Percentiles rank a stretch among this genome's conserved stretches.
Evolutionary conservation across 768 basidiomycete genomes (phyloP).

Genomic region (Myochromella boudieri): DNA sequence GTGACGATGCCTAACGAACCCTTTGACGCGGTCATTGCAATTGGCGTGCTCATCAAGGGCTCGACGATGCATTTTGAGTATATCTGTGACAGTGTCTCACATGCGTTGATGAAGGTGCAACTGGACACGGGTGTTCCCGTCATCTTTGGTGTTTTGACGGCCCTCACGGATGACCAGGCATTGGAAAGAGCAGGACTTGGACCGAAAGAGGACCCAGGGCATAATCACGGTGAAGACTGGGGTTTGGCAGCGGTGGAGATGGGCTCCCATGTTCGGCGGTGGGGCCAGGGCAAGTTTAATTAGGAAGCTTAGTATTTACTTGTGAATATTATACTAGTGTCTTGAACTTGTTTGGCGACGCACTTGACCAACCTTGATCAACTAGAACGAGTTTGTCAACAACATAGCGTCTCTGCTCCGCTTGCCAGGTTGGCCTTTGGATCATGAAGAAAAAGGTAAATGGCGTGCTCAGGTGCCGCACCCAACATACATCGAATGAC

Average conservation of each 20-base stretch:
- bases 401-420: slow-evolving; percentile 9
- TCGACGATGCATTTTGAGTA: slow-evolving; percentile 99
- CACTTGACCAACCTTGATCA: slow-evolving; percentile 2
- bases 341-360: background rate
- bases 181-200: slow-evolving; percentile 92
- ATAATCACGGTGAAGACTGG: slow-evolving; percentile 99
- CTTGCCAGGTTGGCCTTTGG: slow-evolving; percentile 11
- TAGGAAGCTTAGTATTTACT: slow-evolving; percentile 11
- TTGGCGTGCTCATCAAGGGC: slow-evolving; percentile 98
- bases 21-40: slow-evolving; percentile 95
- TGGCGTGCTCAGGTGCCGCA: slow-evolving; percentile 13
- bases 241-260: slow-evolving; percentile 96
- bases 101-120: slow-evolving; percentile 93
- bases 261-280: slow-evolving; percentile 64
- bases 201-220: slow-evolving; percentile 66
- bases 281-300: slow-evolving; percentile 70
- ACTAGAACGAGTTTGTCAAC: slow-evolving; percentile 12
- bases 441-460: slow-evolving; percentile 65
- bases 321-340: background rate
- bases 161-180: slow-evolving; percentile 91
- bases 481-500: slow-evolving; percentile 17
- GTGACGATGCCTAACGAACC: slow-evolving; percentile 52
- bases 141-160: slow-evolving; percentile 95
- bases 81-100: slow-evolving; percentile 91
- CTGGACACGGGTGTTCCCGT: slow-evolving; percentile 92